Base-by-base conservation (phyloP, 1,139 yeast species). In the Pichia kudriavzevii region DNA sequence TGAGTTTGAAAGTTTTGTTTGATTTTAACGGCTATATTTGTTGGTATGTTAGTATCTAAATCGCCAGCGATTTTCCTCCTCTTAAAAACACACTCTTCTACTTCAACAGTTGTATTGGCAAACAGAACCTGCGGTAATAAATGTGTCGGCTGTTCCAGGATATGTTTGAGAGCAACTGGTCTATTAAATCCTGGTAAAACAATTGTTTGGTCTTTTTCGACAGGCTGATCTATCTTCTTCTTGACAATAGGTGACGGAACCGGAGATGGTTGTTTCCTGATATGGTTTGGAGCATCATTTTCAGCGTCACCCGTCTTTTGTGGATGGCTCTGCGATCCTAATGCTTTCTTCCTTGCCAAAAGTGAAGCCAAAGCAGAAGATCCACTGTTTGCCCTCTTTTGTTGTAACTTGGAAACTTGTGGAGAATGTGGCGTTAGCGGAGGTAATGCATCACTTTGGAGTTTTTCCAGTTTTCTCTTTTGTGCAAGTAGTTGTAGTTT, bases 1-100 rank as follows among this genome's bases (percentile, higher is more conserved):
- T 87, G 88, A 41, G 67, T 63, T 15, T 59, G 56, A 52, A 87
- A 87, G 43, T 79, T 82, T 28, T 64, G 53, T 30, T 67, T 63
- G 7, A 72, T 72, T 50, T 69, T 67, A 42, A 63, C 62, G 10
- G 49, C 54, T 47, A 53, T 25, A 31, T 23, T 19, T 54, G 60
- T 63, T 50, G 63, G 37, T 11, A 39, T 44, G 62, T 67, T 63
- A 58, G 76, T 63, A 59, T 30, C 30, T 33, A 24, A 24, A 33
- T 39, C 7, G 34, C 27, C 2, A 23, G 34, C 26, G 22, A 29
- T 30, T 40, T 36, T 36, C 26, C 33, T 38, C 41, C 39, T 44
- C 28, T 39, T 39, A 12, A 15, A 16, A 2, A 7, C 10, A 9
- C 28, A 33, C 10, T 31, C 28, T 13, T 23, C 10, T 8, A 22